Evolutionary conservation across 345 rosid species (phyloP).

Genomic region (Linum lewisii): DNA sequence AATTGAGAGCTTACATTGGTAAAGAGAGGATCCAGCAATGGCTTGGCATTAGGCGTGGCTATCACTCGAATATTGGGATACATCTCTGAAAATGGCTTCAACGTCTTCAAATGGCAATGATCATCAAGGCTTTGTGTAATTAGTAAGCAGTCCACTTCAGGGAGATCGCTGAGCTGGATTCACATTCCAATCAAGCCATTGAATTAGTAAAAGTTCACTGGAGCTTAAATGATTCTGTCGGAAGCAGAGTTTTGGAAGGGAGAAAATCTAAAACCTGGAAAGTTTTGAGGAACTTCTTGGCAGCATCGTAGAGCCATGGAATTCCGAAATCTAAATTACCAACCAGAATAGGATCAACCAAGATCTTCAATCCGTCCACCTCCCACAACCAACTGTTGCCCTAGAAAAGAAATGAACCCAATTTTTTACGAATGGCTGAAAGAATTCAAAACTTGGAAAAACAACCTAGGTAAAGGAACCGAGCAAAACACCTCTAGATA

Average conservation of each 20-base stretch:
- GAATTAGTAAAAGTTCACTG: constrained; percentile 2
- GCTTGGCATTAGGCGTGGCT: constrained; percentile 86
- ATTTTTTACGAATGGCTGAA: not conserved
- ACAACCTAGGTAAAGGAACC: too few species aligned
- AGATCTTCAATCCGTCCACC: constrained; percentile 46
- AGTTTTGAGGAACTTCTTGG: constrained; percentile 58
- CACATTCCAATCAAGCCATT: constrained; percentile 11
- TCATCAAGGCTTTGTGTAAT: constrained; percentile 95
- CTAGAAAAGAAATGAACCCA: constrained; percentile 21
- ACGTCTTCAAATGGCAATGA: constrained; percentile 81
- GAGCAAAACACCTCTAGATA: constrained; percentile 63
- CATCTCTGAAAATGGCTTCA: constrained; percentile 56
- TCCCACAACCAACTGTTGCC: constrained; percentile 96
- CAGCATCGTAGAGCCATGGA: constrained; percentile 85
- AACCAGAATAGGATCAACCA: constrained; percentile 81
- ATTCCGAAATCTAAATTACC: constrained; percentile 94
- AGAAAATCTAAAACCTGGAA: constrained; percentile 47
- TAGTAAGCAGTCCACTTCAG: constrained; percentile 62
- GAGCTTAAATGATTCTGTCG: not conserved
- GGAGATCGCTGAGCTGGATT: constrained; percentile 80
- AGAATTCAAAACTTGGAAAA: not conserved
- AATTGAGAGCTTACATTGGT: constrained; percentile 36
- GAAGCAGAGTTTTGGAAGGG: not conserved
- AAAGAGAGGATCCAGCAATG: constrained; percentile 75
- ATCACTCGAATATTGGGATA: constrained; percentile 52